These are phyloP conservation scores for Ascochyta pisi DNA, from an alignment of 2,329 filamentous ascomycete genomes.

Conservation along the genomic window DNA sequence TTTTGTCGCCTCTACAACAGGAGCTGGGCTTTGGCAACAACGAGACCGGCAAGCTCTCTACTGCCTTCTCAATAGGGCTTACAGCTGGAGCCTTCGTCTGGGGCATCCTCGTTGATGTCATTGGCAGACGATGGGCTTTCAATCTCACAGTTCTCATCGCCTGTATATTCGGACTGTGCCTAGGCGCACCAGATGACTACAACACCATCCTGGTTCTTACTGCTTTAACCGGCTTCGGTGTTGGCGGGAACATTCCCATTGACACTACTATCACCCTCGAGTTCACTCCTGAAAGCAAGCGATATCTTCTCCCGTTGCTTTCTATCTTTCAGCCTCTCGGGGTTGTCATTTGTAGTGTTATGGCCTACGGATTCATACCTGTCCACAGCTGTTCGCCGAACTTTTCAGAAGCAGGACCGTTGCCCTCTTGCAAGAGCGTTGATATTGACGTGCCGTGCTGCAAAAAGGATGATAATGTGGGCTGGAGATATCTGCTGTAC, in stretches of 20 bases:
- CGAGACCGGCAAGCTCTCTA: constrained; percentile 60
- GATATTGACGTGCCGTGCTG: constrained; percentile 46
- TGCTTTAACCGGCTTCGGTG: constrained; percentile 61
- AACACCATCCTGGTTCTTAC: constrained; percentile 60
- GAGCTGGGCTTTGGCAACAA: constrained; percentile 60
- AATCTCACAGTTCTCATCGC: constrained; percentile 65
- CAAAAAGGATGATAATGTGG: constrained; percentile 49
- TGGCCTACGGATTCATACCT: constrained; percentile 63
- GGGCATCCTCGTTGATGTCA: constrained; percentile 63
- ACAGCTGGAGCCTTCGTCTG: constrained; percentile 64
- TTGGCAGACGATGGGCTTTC: constrained; percentile 63
- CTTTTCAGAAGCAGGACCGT: constrained; percentile 53
- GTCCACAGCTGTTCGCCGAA: constrained; percentile 60
- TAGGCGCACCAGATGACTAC: constrained; percentile 60
- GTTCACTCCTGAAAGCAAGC: constrained; percentile 60
- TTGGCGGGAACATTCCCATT: constrained; percentile 63
- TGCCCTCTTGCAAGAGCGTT: constrained; percentile 55
- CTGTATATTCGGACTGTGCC: constrained; percentile 60
- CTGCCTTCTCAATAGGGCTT: constrained; percentile 62
- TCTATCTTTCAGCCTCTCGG: constrained; percentile 65
- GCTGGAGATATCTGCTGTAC: constrained; percentile 53
- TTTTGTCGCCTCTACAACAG: constrained; percentile 62
- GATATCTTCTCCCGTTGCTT: constrained; percentile 60
- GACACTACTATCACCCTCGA: constrained; percentile 64
- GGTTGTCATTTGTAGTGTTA: constrained; percentile 58